Evolutionary conservation across 2,329 filamentous ascomycete genomes (phyloP), one percentile per base, ranked within the genome.

Genomic region (Aphanocladium album): DNA sequence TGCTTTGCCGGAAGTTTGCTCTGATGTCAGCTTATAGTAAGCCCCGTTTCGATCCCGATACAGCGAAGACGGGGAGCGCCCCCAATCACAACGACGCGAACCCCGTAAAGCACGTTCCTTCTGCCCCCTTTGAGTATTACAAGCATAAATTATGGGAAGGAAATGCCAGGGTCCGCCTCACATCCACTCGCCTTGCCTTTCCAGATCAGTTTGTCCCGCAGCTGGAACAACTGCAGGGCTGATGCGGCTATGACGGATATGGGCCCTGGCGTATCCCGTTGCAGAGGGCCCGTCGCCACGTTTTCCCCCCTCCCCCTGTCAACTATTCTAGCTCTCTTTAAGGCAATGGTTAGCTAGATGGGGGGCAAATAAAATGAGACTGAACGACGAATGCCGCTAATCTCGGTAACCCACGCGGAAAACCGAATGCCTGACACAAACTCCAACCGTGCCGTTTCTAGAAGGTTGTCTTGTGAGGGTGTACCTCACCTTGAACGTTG

Each of bases 21-120:
- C 57, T 60, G 39, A 60, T 53, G 49, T 60, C 47, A 47, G 49
- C 57, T 60, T 52, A 53, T 53, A 27, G 57, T 37, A 46, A 46
- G 49, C 57, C 57, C 57, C 49, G 8, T 37, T 19, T n/a, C 45
- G 47, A 58, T 58, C 56, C 46, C 56, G 56, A 51, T 49, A 23
- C 33, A 45, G 46, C 47, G 37, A 30, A n/a, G 35, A 47, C 55
- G 30, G 21, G 14, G 19, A 19, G 17, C 30, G 16, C 46, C 27
- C 21, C 21, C 21, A n/a, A 39, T 39, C 50, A 39, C 3, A n/a
- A 8, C 16, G 5, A 37, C 43, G 19, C 55, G 56, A 58, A 51
- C 37, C 37, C 56, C 56, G 33, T 33, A 39, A 19, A 14, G 41
- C 53, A 35, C 11, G 12, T 35, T 46, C 5, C 17, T 17, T 33